A percentile compares a stretch with the other conserved stretches of the same genome.
Evolutionary conservation across 2,329 filamentous ascomycete genomes (phyloP).

Genomic region (Capronia coronata): DNA sequence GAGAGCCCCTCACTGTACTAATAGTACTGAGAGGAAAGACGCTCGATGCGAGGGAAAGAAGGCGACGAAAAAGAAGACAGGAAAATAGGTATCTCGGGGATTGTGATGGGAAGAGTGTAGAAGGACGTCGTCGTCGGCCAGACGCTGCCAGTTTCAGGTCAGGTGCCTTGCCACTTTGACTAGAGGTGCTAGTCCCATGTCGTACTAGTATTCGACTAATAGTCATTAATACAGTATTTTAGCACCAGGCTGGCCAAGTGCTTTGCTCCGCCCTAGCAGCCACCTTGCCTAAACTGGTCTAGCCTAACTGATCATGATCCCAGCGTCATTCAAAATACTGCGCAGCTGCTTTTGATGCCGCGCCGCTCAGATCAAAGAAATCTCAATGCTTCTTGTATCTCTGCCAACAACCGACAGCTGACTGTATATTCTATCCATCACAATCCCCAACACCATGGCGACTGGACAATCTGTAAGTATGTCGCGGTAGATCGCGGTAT

Average conservation of each 20-base stretch:
- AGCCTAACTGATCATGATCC: not conserved
- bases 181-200: too few species aligned
- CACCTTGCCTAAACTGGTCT: not conserved
- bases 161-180: not conserved
- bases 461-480: slow-evolving; percentile 31
- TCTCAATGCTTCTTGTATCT: slow-evolving; percentile 10
- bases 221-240: too few species aligned
- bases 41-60: not conserved
- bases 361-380: slow-evolving; percentile 1
- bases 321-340: slow-evolving; percentile 4
- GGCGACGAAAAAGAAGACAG: slow-evolving; percentile 1
- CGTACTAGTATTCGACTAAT: too few species aligned
- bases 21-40: not conserved
- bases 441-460: slow-evolving; percentile 24
- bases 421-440: not conserved
- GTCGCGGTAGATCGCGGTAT: not conserved
- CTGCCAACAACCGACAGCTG: slow-evolving; percentile 5
- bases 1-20: not conserved
- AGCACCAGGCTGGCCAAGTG: not conserved
- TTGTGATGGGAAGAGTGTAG: slow-evolving; percentile 5
- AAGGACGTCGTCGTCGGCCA: slow-evolving; percentile 6
- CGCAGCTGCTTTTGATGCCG: not conserved
- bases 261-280: not conserved
- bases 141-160: not conserved
- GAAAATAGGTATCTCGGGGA: not conserved